Evolutionary conservation across 2,329 filamentous ascomycete genomes (phyloP).

Genomic region (Penicillium sp.): DNA sequence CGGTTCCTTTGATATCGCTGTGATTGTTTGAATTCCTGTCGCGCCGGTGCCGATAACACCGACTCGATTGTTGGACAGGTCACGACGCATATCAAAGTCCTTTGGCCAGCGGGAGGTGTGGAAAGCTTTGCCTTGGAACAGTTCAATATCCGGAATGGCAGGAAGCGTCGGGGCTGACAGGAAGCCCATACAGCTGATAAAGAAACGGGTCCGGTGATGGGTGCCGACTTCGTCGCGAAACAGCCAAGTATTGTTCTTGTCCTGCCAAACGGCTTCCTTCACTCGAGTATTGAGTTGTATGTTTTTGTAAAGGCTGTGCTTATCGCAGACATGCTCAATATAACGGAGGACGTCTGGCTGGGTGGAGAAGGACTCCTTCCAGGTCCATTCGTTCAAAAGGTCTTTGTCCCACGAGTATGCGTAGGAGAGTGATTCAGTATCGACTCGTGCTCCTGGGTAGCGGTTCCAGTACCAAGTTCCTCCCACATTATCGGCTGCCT

Average conservation of each 20-base stretch:
- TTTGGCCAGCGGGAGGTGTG: constrained; percentile 45
- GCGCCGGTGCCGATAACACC: constrained; percentile 19
- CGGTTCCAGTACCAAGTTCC: constrained; percentile 51
- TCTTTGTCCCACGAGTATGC: constrained; percentile 24
- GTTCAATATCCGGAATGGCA: constrained; percentile 35
- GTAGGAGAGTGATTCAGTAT: constrained; percentile 49
- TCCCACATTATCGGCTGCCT: constrained; percentile 28
- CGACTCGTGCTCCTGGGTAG: constrained; percentile 49
- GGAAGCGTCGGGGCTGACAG: constrained; percentile 40
- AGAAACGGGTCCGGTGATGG: constrained; percentile 28
- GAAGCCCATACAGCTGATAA: constrained; percentile 40
- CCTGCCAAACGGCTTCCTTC: constrained; percentile 33
- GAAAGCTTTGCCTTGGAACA: constrained; percentile 39
- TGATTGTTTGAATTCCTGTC: constrained; percentile 20
- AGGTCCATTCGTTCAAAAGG: constrained; percentile 31
- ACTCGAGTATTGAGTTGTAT: constrained; percentile 45
- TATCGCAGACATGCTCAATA: constrained; percentile 32
- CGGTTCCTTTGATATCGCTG: constrained; percentile 13
- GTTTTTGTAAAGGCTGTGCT: constrained; percentile 34
- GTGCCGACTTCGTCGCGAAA: constrained; percentile 26
- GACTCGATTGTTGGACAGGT: constrained; percentile 20
- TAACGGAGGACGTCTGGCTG: constrained; percentile 37
- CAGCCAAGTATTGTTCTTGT: constrained; percentile 28
- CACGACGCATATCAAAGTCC: constrained; percentile 20
- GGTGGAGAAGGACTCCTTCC: constrained; percentile 36